Evolutionary conservation across 352 stramenopile genomes (phyloP), one percentile per base, ranked within the genome.

Genomic region (Phytophthora tentaculata): DNA sequence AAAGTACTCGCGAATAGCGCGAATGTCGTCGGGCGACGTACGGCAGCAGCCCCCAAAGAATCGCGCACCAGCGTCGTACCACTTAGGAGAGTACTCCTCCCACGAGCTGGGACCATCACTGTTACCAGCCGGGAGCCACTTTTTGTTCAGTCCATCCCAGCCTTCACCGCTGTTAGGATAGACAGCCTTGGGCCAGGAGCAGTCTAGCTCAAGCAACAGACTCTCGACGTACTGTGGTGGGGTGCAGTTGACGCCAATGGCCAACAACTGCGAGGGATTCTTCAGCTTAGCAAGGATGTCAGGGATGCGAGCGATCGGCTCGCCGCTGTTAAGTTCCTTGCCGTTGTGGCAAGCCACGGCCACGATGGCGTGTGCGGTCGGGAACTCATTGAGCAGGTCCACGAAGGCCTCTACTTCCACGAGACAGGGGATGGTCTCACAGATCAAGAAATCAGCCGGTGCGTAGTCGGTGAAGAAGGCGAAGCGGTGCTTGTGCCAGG

Each of bases 151-250:
- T 48, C 76, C 83, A 44, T 96, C 83, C 85, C 86, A 97, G 3
- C 63, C 75, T 68, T 97, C 88, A 12, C 90, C 90, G 43, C 85
- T 92, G 73, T 97, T 97, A 19, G 89, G 89, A 63, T 96, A 97
- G 23, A 84, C 83, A 12, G 88, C 73, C 67, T 90, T 92, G 28
- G 73, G 72, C 62, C 77, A 87, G 2, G 39, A 23, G 29, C 66
- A 78, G 54, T 85, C 74, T 23, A 92, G 71, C 53, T 68, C 50
- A 14, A 56, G 71, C 54, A 97, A 56, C 57, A 92, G 63, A 52
- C 69, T 80, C 53, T 89, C 84, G 20, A 96, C 84, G 60, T 89
- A 80, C 54, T 85, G 76, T 23, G 90, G 90, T 19, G 86, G 74
- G 9, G 84, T 92, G 74, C 90, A 97, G 72, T 97, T 97, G 49